Percentiles rank a stretch among this genome's conserved stretches.
Conservation (phyloP, 2,329 filamentous ascomycete genomes). For the Capronia epimyces region DNA sequence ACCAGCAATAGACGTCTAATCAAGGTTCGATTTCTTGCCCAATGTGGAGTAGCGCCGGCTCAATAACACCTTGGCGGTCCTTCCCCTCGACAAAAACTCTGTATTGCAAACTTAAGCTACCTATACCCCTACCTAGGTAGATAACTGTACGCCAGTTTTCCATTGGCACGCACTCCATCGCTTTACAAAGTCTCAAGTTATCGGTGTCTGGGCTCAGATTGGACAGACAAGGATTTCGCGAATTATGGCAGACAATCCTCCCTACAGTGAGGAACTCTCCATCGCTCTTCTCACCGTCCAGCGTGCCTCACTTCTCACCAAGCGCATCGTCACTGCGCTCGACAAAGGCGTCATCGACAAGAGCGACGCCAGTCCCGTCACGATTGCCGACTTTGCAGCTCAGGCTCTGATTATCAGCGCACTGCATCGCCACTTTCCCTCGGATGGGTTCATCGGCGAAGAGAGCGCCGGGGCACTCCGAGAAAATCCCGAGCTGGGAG, state of each 20-base stretch:
- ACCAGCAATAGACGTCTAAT: too few species aligned
- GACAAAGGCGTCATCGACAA: slow-evolving; percentile 52
- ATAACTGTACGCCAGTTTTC: too few species aligned
- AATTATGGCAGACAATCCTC: background rate
- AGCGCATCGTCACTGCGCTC: slow-evolving; percentile 47
- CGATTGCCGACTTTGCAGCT: slow-evolving; percentile 59
- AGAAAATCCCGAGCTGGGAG: slow-evolving; percentile 43
- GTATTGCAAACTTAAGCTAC: too few species aligned
- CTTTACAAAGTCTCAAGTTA: too few species aligned
- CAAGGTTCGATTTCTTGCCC: too few species aligned
- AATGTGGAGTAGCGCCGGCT: too few species aligned
- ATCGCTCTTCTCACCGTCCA: slow-evolving; percentile 47
- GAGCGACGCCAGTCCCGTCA: slow-evolving; percentile 56
- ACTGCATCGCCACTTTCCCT: slow-evolving; percentile 50
- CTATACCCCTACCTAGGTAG: too few species aligned
- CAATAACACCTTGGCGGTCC: too few species aligned
- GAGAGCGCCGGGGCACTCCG: slow-evolving; percentile 54
- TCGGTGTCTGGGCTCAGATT: too few species aligned
- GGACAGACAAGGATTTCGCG: too few species aligned
- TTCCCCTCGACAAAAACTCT: too few species aligned
- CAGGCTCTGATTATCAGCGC: slow-evolving; percentile 58
- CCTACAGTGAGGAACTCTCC: slow-evolving; percentile 36
- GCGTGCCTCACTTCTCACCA: slow-evolving; percentile 54
- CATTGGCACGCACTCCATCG: too few species aligned
- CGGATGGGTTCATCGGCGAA: slow-evolving; percentile 57